Evolutionary conservation across 2,329 filamentous ascomycete species (phyloP).

Genomic region (Colletotrichum kahawae): DNA sequence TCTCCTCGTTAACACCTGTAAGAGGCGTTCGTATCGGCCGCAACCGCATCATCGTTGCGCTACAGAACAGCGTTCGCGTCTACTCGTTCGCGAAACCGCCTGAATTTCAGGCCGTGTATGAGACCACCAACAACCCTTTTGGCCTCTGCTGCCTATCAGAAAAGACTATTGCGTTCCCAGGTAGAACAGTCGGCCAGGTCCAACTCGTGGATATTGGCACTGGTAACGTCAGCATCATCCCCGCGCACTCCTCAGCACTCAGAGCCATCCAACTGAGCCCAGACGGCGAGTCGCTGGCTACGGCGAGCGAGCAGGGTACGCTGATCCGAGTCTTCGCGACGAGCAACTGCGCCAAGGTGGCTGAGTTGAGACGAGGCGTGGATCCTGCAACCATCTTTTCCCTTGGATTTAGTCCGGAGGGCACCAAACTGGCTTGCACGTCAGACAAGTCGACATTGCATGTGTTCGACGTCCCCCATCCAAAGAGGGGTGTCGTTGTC

Average conservation of each 20-base stretch:
- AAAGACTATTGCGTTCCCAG: conserved; percentile 81
- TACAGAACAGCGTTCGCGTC: conserved; percentile 81
- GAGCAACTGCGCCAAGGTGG: conserved; percentile 77
- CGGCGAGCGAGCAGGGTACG: conserved; percentile 90
- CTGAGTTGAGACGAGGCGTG: conserved; percentile 86
- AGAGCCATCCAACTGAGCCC: conserved; percentile 80
- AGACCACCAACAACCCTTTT: conserved; percentile 83
- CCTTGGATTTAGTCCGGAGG: conserved; percentile 84
- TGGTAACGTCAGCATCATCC: conserved; percentile 89
- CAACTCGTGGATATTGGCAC: conserved; percentile 82
- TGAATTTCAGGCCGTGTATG: conserved; percentile 74
- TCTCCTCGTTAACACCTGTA: conserved; percentile 82
- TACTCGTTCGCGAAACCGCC: conserved; percentile 80
- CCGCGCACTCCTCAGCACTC: conserved; percentile 82
- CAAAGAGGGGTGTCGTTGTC: conserved; percentile 40
- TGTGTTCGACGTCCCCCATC: conserved; percentile 82
- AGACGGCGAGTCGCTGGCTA: conserved; percentile 83
- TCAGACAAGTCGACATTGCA: conserved; percentile 97
- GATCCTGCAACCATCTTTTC: conserved; percentile 89
- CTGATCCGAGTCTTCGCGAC: conserved; percentile 87
- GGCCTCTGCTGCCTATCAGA: conserved; percentile 80
- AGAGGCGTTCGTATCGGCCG: conserved; percentile 75
- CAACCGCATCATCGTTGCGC: conserved; percentile 77
- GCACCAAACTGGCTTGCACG: conserved; percentile 83
- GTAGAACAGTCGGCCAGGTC: conserved; percentile 85